Percentiles rank a stretch among this genome's conserved stretches.
Conservation (phyloP, 345 rosid genomes). For the Erodium maritimum region DNA sequence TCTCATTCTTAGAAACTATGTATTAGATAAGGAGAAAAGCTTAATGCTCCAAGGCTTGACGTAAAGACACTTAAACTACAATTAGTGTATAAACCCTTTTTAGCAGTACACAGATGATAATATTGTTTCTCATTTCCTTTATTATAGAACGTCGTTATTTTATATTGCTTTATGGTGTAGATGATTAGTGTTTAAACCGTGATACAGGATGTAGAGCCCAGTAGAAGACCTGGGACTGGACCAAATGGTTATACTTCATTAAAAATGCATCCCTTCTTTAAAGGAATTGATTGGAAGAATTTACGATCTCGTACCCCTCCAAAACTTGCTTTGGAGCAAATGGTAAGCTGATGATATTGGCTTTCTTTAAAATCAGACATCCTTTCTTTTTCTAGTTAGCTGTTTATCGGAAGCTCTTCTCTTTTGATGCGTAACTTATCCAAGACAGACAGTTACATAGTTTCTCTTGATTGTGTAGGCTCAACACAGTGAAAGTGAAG, state of each 20-base stretch:
- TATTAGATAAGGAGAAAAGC: too few species aligned
- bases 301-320: constrained; percentile 70
- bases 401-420: too few species aligned
- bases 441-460: not conserved
- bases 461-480: constrained; percentile 23
- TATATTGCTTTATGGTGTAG: not conserved
- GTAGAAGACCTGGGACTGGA: constrained; percentile 91
- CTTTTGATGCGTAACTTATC: not conserved
- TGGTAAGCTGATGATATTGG: constrained; percentile 21
- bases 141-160: too few species aligned
- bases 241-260: constrained; percentile 69
- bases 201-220: constrained; percentile 76
- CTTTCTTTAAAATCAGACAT: constrained; percentile 1
- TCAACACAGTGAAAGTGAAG: constrained; percentile 50
- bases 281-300: constrained; percentile 74
- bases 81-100: too few species aligned
- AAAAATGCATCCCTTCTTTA: constrained; percentile 85
- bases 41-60: too few species aligned
- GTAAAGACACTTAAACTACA: too few species aligned
- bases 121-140: too few species aligned
- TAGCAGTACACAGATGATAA: too few species aligned
- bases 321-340: constrained; percentile 54
- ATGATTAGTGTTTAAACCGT: constrained; percentile 6
- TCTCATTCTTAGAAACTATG: too few species aligned
- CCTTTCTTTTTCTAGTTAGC: constrained; percentile 1